Evolutionary conservation across 179 eudicot species (phyloP), one percentile per base, ranked within the genome.

Genomic region (Beta macrorhiza): DNA sequence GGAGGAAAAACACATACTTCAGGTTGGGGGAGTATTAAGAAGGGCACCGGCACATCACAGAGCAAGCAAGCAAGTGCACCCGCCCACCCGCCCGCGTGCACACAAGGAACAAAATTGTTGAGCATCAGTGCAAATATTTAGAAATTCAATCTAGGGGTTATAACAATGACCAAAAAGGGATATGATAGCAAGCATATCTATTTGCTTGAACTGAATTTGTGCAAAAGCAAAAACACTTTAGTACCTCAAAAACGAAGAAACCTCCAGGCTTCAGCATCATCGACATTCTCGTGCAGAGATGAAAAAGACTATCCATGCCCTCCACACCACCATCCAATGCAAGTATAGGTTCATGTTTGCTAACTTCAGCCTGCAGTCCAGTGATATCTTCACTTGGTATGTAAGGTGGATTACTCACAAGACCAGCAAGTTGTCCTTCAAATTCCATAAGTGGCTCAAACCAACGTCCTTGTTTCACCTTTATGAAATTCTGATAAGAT

Each of bases 331-430:
- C 99, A 86, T 96, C 98, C 61, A 95, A 78, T 42, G 99, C 99
- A 81, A 92, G 92, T 78, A 81, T 82, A 59, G 99, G 98, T 90
- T 96, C 99, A 85, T 95, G 96, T 81, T 86, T 87, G 80, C 81
- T 89, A 77, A 95, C 99, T 87, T 95, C 99, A 64, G 92, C 92
- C 87, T 96, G 99, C 55, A 96, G 87, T 37, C 94, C 92, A 65
- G 71, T 82, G 44, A 96, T 91, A 79, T 92, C 84, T 79, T 85
- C 87, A 73, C 92, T 94, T 1, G 99, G 98, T 73, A 96, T 94
- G 81, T 96, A 96, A 52, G 99, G 99, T 44, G 99, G 99, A 85
- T 96, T 96, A 83, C 99, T 90, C 73, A 96, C 98, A 58, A 96
- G 78, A 76, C 99, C 99, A 64, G 80, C 85, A 67, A 94, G 88